phyloP scores from a whole-genome alignment of 345 rosid species.

The Rhizophora apiculata region DNA sequence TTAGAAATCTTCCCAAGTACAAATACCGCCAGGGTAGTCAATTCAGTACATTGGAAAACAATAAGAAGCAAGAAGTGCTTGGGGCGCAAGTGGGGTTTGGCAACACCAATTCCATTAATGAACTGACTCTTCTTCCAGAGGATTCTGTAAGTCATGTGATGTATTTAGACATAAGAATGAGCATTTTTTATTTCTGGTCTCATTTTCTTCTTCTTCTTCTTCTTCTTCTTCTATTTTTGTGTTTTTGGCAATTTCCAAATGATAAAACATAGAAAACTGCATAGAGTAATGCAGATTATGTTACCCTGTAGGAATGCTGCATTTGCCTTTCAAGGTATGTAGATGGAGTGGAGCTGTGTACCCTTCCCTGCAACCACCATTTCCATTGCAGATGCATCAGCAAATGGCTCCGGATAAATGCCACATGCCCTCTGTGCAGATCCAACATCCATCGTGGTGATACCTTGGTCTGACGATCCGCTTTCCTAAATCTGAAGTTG shows the following conservation, averaged over 20 bases:
- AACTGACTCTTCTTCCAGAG: slow-evolving; percentile 31
- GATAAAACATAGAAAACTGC: background rate
- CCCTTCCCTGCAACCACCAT: slow-evolving; percentile 68
- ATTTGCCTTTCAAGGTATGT: slow-evolving; percentile 55
- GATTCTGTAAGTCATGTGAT: slow-evolving; percentile 33
- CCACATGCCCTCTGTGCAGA: slow-evolving; percentile 75
- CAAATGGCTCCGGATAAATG: slow-evolving; percentile 66
- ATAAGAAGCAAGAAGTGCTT: slow-evolving; percentile 17
- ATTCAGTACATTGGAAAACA: slow-evolving; percentile 12
- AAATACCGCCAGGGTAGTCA: slow-evolving; percentile 25
- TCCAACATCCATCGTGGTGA: slow-evolving; percentile 42
- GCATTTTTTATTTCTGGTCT: too few species aligned
- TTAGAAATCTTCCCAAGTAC: slow-evolving; percentile 40
- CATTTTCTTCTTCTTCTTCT: too few species aligned
- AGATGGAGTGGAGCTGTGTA: slow-evolving; percentile 50
- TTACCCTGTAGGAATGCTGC: slow-evolving; percentile 56
- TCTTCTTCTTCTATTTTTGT: too few species aligned
- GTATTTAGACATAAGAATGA: too few species aligned
- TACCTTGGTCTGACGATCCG: background rate
- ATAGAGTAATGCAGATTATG: background rate
- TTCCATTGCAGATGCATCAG: slow-evolving; percentile 62
- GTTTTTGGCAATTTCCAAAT: too few species aligned
- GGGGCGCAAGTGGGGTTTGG: slow-evolving; percentile 11
- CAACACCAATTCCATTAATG: slow-evolving; percentile 18
- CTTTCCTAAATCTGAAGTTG: too few species aligned